Base-by-base conservation (phyloP, 768 basidiomycete genomes). In the Mycena belliarum region DNA sequence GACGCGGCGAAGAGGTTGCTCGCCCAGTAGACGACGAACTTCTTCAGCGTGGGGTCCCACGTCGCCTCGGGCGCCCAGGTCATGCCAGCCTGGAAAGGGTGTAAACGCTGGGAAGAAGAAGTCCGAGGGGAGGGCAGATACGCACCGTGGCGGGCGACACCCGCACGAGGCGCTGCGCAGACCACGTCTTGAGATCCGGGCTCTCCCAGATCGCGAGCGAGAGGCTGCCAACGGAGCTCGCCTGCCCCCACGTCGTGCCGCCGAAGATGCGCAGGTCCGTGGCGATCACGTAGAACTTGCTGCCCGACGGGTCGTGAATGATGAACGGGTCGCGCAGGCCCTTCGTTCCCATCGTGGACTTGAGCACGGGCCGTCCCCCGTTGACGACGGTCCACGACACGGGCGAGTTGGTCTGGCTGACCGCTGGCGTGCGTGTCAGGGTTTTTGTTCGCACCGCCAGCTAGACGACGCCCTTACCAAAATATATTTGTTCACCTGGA, bases 61-160 rank as follows among this genome's bases (percentile, higher is more conserved):
- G 58, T 60, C 25, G 64, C 64, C 55, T 65, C 64, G 9, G 64
- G 64, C 12, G 64, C 64, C 64, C 64, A 65, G 10, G 49, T 57
- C 64, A 65, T 65, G 2, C 64, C 64, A 11, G 61, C 64, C 64
- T 65, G 45, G 12, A 47, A 24, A 2, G 2, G 23, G 21, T n/a
- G 12, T 25, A 16, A 40, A 10, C 29, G 21, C 18, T n/a, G n/a
- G 21, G 20, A 10, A 38, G 37, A n/a, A n/a, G 33, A 23, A 6
- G 16, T 6, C 1, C 10, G 8, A 50, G 29, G 21, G 3, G 26
- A 3, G 16, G 14, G 42, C 28, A 10, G 35, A 37, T 45, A 6
- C 43, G 5, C 32, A 65, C 59, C 43, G 46, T 50, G 7, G 64
- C 49, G 12, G 64, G 61, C 28, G 64, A 63, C 20, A 65, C 64